Base-by-base conservation (phyloP, 1,139 yeast genomes). In the Eremothecium coryli region DNA sequence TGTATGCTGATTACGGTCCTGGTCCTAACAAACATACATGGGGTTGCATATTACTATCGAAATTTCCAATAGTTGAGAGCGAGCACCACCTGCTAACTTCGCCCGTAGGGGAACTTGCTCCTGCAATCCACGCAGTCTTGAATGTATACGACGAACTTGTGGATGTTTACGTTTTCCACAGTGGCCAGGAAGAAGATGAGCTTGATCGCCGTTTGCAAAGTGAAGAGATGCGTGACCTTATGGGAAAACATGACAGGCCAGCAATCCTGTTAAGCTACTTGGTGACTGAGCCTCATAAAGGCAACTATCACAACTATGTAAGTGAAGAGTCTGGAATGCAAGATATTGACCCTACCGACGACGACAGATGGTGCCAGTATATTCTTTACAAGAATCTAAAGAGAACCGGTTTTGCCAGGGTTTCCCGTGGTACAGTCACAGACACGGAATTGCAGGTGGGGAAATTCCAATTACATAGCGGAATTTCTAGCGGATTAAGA, bases 331-430 rank as follows among this genome's bases (percentile, higher is more conserved):
- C 93, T 2, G 80, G 95, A 30, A 84, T 90, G 90, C 74, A 78
- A 48, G 98, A 90, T 58, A 86, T 90, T 46, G 98, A 90, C 56
- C 79, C 88, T 34, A 68, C 81, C 8, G 98, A 90, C 57, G 84
- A 93, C 81, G 98, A 90, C 56, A 74, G 98, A 63, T 90, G 98
- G 98, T 90, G 98, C 64, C 94, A 90, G 62, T 90, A 90, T 61
- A 86, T 90, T 43, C 64, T 90, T 46, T 90, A 81, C 70, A 82
- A 90, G 58, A 79, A 81, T 40, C 65, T 90, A 60, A 80, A 76
- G 58, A 81, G 95, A 59, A 76, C 82, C 2, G 97, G 94, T 1
- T 90, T 90, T 56, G 97, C 97, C 2, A 76, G 98, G 58, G 81
- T 90, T 26, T 79, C 94, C 31, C 73, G 98, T 54, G 84, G 93